Evolutionary conservation across 345 rosid species (phyloP).

Genomic region (Gossypium turneri): DNA sequence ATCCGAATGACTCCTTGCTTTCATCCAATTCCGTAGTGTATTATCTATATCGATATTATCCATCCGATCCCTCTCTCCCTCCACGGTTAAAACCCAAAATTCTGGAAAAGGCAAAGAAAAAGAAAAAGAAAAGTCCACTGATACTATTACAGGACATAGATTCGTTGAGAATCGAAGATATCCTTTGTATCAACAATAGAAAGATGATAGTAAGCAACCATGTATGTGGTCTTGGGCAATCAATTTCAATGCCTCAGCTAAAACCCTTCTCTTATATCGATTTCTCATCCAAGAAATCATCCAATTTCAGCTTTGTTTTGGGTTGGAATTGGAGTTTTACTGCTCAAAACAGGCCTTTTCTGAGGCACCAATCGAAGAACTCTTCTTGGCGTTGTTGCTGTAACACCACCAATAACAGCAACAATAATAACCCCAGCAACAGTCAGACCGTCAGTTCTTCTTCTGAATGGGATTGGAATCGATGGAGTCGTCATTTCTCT

Average conservation of each 20-base stretch:
- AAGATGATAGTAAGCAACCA: constrained; percentile 5
- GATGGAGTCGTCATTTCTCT: constrained; percentile 84
- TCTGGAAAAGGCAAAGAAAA: neutral
- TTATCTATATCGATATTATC: neutral
- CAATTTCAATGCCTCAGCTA: constrained; percentile 1
- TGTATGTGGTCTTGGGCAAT: constrained; percentile 1
- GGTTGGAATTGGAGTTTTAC: constrained; percentile 23
- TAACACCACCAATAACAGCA: neutral
- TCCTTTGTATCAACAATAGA: neutral
- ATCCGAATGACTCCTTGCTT: neutral
- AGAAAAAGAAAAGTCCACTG: neutral
- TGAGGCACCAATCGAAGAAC: constrained; percentile 31
- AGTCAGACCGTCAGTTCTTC: constrained; percentile 27
- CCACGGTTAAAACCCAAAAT: neutral
- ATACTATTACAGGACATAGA: neutral
- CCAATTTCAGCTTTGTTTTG: constrained; percentile 31
- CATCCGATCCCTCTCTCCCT: neutral
- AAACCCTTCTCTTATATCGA: constrained; percentile 12
- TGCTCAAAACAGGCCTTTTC: constrained; percentile 4
- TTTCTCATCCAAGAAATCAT: constrained; percentile 12
- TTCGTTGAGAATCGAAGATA: neutral
- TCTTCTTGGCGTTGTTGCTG: constrained; percentile 37
- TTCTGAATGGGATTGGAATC: constrained; percentile 82
- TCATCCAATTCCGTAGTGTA: neutral
- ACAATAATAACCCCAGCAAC: constrained; percentile 25